Conservation (phyloP, 495 filamentous ascomycete species). For the Xylaria acuta region DNA sequence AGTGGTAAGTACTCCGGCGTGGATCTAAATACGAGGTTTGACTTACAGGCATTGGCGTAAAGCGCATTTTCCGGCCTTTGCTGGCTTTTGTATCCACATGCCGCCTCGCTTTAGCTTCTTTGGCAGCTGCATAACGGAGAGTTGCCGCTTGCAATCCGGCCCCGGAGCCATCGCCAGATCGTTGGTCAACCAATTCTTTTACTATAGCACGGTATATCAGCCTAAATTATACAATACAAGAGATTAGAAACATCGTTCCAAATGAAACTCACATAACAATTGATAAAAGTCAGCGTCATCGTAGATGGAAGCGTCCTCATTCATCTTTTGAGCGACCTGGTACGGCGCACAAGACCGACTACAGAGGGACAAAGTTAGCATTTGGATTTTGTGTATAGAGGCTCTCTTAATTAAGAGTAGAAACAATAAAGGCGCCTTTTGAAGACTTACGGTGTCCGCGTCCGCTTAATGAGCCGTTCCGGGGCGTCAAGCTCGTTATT, state of each 20-base stretch:
- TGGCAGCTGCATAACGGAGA: constrained; percentile 67
- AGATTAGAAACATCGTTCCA: background rate
- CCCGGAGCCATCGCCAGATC: constrained; percentile 65
- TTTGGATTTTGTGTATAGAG: background rate
- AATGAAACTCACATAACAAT: constrained; percentile 29
- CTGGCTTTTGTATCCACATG: constrained; percentile 91
- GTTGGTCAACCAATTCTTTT: constrained; percentile 88
- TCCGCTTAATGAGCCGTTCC: constrained; percentile 69
- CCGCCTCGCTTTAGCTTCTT: constrained; percentile 81
- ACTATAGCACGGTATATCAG: constrained; percentile 60
- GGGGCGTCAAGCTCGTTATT: constrained; percentile 74
- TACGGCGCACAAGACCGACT: constrained; percentile 72
- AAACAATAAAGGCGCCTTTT: background rate
- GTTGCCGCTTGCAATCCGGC: constrained; percentile 50
- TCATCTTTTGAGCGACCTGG: constrained; percentile 61
- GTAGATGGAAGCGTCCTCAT: constrained; percentile 68
- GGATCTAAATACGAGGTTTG: background rate
- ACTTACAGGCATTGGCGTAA: constrained; percentile 40
- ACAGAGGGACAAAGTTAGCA: background rate
- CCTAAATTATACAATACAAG: background rate
- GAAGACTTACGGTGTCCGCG: constrained; percentile 57
- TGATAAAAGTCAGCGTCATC: constrained; percentile 96
- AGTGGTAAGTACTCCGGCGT: background rate
- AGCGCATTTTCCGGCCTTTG: constrained; percentile 92
- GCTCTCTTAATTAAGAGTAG: background rate